A percentile compares a stretch with the other conserved stretches of the same genome.
These are phyloP conservation scores for Ophiostoma australiae DNA, from an alignment of 2,329 filamentous ascomycete species.

Conservation along the genomic window DNA sequence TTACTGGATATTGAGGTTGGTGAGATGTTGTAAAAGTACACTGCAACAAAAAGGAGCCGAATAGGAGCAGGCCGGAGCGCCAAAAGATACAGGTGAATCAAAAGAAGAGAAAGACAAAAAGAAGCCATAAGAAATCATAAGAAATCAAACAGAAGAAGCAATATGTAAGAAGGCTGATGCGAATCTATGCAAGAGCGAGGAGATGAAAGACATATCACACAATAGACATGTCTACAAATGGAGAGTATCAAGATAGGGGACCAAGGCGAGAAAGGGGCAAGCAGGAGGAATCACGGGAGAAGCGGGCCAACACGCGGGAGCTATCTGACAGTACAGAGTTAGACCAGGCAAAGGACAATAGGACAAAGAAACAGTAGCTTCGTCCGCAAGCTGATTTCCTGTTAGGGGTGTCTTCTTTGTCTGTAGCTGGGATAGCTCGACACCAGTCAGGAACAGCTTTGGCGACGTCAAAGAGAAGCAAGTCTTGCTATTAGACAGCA, in stretches of 20 bases:
- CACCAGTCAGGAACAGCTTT: background rate
- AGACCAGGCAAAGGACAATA: too few species aligned
- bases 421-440: background rate
- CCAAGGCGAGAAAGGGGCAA: background rate
- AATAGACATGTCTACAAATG: background rate
- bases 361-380: background rate
- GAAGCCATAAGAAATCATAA: background rate
- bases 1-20: background rate
- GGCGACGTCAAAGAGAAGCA: background rate
- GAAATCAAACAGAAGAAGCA: background rate
- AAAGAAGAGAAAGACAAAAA: background rate
- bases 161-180: background rate
- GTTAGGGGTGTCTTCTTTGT: background rate
- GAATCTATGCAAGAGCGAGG: conserved; percentile 4
- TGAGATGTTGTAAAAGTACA: background rate
- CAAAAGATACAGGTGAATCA: background rate
- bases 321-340: background rate
- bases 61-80: background rate
- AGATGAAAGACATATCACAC: background rate
- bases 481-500: too few species aligned
- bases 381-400: background rate
- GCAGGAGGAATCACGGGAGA: background rate
- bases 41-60: background rate
- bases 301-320: background rate
- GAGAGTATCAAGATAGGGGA: background rate